Conservation (phyloP, 1,284 basidiomycete species). For the Trichosporon sp. region DNA sequence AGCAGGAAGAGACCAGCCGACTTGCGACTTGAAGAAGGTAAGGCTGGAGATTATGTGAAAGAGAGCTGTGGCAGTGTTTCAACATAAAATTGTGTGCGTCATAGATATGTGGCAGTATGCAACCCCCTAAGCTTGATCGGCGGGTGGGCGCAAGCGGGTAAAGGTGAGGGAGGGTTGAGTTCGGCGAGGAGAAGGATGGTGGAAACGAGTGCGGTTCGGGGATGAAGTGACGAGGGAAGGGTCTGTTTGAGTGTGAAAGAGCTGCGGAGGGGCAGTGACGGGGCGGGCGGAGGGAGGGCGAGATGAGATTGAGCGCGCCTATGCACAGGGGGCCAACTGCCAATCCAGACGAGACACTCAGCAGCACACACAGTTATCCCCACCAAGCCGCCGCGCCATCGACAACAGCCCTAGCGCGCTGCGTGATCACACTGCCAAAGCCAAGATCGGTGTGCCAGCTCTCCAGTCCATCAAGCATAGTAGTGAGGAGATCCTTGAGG, state of each 20-base stretch:
- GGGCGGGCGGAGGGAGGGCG: too few relatives aligned
- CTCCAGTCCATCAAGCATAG: neutral
- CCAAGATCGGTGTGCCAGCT: neutral
- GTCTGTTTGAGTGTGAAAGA: too few relatives aligned
- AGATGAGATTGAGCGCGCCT: too few relatives aligned
- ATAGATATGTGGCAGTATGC: constrained; percentile 11
- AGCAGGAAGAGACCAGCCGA: neutral
- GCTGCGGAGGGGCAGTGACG: too few relatives aligned
- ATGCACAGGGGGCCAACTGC: too few relatives aligned
- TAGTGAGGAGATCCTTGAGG: neutral
- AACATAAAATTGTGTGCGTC: neutral
- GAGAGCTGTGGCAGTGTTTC: neutral
- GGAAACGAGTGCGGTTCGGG: too few relatives aligned
- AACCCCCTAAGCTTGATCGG: neutral
- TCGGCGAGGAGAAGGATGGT: too few relatives aligned
- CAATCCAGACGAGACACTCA: too few relatives aligned
- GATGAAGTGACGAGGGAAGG: too few relatives aligned
- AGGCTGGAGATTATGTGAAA: constrained; percentile 4
- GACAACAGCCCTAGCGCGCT: neutral
- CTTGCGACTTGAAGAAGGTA: constrained; percentile 4
- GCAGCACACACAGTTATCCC: too few relatives aligned
- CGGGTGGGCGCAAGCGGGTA: neutral
- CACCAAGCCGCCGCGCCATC: neutral
- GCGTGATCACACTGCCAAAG: neutral
- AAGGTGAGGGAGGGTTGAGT: too few relatives aligned